A percentile compares a stretch with the other conserved stretches of the same genome.
phyloP scores from a whole-genome alignment of 495 filamentous ascomycete genomes.

The Neurospora tetraspora region DNA sequence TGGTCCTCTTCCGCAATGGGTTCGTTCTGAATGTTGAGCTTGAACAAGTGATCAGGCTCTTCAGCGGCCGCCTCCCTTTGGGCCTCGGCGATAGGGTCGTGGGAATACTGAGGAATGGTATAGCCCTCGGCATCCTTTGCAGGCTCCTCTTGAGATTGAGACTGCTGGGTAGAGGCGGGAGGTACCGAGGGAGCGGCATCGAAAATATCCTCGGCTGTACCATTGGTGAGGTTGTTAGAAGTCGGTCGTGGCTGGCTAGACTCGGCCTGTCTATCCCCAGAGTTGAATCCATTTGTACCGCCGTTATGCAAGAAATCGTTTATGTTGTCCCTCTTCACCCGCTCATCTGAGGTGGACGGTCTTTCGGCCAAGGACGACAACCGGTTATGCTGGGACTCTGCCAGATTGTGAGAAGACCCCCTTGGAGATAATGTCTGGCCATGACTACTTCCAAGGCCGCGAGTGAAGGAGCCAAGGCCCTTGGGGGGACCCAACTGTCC shows the following conservation, averaged over 20 bases:
- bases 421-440: slow-evolving; percentile 38
- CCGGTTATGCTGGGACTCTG: slow-evolving; percentile 36
- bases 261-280: slow-evolving; percentile 16
- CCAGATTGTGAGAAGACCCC: slow-evolving; percentile 44
- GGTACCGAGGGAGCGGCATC: slow-evolving; percentile 38
- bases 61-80: slow-evolving; percentile 62
- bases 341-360: slow-evolving; percentile 23
- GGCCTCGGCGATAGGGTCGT: slow-evolving; percentile 77
- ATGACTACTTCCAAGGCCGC: slow-evolving; percentile 40
- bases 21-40: slow-evolving; percentile 83
- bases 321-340: slow-evolving; percentile 1
- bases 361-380: slow-evolving; percentile 42
- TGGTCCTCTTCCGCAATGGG: slow-evolving; percentile 88
- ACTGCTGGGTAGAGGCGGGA: slow-evolving; percentile 31
- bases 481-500: slow-evolving; percentile 36
- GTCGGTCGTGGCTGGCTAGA: slow-evolving; percentile 16
- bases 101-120: slow-evolving; percentile 53
- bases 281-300: slow-evolving; percentile 31
- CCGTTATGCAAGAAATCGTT: slow-evolving; percentile 26
- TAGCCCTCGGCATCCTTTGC: slow-evolving; percentile 55
- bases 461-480: slow-evolving; percentile 41
- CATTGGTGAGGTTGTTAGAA: slow-evolving; percentile 23
- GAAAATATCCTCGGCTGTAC: slow-evolving; percentile 30
- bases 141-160: slow-evolving; percentile 16
- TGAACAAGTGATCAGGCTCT: slow-evolving; percentile 65